Base-by-base conservation (phyloP, 768 basidiomycete species). In the Pisolithus sp. region DNA sequence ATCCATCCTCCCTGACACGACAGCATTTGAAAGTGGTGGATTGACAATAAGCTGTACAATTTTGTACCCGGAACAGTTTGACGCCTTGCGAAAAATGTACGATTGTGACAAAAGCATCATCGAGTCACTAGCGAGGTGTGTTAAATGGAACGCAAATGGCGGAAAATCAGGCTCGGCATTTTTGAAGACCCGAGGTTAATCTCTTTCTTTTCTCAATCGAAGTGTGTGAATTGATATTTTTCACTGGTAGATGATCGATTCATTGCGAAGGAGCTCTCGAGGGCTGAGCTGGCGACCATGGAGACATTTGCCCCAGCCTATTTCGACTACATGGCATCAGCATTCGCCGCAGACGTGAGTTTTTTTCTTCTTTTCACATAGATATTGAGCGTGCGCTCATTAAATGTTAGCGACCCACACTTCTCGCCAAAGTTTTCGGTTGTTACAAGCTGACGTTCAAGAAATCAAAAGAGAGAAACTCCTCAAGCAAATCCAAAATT, bases 81-180 rank as follows among this genome's bases (percentile, higher is more conserved):
- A 98, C 58, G 91, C 90, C 3, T 68, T 99, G 40, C 83, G 96
- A 13, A 78, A 89, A 31, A 93, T 86, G 17, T 98, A 95, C 58
- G 90, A 93, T 55, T 96, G 93, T 62, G 92, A 96, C 60, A 86
- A 85, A 62, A 93, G 89, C 59, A 92, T 97, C 71, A 81, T 98
- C 39, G 93, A 97, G 65, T 93, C 91, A 0, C 71, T 99, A 15
- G 86, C 96, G 0, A 77, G 95, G 24, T 99, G 96, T 65, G 80
- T 95, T 56, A 95, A 95, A 65, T 99, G 94, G 90, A 86, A 98
- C 62, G 85, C 92, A 1, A 86, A 80, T 51, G 96, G 96, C 21
- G 96, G 96, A 7, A 97, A 98, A 66, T 96, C 93, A 9, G 94
- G 95, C 12, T 96, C 93, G 4, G 93, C 91, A 0, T 98, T 99